Evolutionary conservation across 1,284 basidiomycete genomes (phyloP).

Genomic region (Ceratobasidium sp.): DNA sequence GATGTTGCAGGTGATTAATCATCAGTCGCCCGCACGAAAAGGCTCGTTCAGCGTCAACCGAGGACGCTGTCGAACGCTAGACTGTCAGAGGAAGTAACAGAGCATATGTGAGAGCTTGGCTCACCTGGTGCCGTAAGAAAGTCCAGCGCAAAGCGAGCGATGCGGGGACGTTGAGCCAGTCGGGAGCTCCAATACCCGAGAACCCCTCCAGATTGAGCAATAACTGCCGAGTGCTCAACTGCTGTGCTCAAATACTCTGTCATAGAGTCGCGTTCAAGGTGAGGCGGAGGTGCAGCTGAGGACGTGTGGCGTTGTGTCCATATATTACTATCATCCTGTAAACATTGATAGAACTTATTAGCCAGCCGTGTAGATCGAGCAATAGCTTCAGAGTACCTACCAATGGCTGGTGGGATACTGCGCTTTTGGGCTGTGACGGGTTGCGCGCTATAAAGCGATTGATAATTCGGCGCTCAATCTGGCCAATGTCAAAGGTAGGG

Average conservation of each 20-base stretch:
- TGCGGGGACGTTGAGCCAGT: constrained; percentile 11
- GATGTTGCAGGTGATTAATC: no score
- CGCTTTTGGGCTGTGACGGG: background rate
- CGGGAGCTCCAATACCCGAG: constrained; percentile 11
- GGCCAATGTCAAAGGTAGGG: background rate
- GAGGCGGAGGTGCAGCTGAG: background rate
- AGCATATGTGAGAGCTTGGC: background rate
- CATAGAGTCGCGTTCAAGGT: constrained; percentile 11
- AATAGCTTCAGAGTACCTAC: background rate
- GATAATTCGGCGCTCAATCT: background rate
- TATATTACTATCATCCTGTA: constrained; percentile 13
- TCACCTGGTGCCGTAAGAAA: constrained; percentile 24
- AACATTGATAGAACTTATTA: background rate
- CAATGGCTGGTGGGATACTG: background rate
- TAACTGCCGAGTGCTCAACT: background rate
- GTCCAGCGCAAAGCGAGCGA: constrained; percentile 22
- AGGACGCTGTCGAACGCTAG: no score
- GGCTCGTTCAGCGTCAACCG: no score
- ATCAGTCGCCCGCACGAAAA: no score
- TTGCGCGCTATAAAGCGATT: background rate
- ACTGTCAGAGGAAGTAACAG: background rate
- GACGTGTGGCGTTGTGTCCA: constrained; percentile 38
- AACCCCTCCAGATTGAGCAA: constrained; percentile 9
- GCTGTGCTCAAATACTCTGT: background rate
- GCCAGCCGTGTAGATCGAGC: background rate